Percentiles rank a stretch among this genome's conserved stretches.
These are phyloP conservation scores for Dacryopinax primogenitus DNA, from an alignment of 768 basidiomycete species.

Conservation along the genomic window DNA sequence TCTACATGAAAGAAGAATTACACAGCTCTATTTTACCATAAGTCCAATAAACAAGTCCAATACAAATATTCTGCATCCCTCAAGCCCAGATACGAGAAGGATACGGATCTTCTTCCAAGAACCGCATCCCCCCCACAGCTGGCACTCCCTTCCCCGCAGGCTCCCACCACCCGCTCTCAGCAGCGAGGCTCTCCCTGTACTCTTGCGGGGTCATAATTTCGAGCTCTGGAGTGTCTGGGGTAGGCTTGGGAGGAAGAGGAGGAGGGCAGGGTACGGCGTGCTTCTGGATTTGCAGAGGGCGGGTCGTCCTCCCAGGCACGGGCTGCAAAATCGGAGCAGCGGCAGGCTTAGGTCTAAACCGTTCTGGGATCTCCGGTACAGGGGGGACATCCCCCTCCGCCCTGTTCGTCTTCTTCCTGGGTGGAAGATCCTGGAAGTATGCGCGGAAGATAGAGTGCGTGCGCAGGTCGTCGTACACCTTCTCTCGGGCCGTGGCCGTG, in stretches of 20 bases:
- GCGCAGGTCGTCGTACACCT: not conserved
- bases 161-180: slow-evolving; percentile 8
- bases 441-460: slow-evolving; percentile 6
- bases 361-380: not conserved
- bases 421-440: not conserved
- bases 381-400: not conserved
- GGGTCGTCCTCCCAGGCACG: no score
- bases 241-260: not conserved
- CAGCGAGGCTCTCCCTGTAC: not conserved
- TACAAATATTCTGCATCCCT: not conserved
- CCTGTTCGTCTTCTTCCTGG: no score
- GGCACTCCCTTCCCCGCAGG: not conserved
- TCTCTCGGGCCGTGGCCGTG: slow-evolving; percentile 2
- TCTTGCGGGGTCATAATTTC: not conserved
- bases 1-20: no score
- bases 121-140: no score
- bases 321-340: not conserved
- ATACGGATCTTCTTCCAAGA: not conserved
- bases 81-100: not conserved
- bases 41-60: not conserved
- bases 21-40: no score
- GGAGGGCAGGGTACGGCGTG: not conserved
- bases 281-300: not conserved
- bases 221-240: not conserved
- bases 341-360: not conserved